These are phyloP conservation scores for Pseudopithomyces chartarum DNA, from an alignment of 2,329 filamentous ascomycete genomes.

Conservation along the genomic window DNA sequence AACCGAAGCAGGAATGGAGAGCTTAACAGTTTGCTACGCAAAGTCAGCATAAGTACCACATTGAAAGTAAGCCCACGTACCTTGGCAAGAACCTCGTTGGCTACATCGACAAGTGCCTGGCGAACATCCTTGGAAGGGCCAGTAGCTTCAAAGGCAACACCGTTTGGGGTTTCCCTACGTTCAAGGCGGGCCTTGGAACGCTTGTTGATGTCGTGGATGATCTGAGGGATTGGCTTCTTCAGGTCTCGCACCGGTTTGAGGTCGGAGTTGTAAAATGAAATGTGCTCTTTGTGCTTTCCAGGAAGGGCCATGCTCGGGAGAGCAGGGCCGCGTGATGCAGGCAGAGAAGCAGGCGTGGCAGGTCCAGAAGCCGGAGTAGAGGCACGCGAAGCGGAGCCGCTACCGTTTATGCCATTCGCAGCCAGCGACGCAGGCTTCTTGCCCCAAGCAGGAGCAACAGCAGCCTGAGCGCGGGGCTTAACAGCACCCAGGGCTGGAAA, in stretches of 20 bases:
- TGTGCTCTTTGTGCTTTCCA: constrained; percentile 78
- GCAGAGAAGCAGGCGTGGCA: constrained; percentile 50
- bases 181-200: constrained; percentile 86
- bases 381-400: constrained; percentile 63
- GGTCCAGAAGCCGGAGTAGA: constrained; percentile 67
- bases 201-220: constrained; percentile 89
- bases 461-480: constrained; percentile 65
- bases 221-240: constrained; percentile 82
- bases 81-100: constrained; percentile 85
- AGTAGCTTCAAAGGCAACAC: constrained; percentile 81
- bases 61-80: constrained; percentile 52
- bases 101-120: constrained; percentile 86
- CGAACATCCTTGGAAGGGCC: constrained; percentile 84
- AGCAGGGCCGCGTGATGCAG: constrained; percentile 39
- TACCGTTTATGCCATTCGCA: constrained; percentile 54
- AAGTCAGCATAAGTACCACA: constrained; percentile 13
- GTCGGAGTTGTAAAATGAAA: constrained; percentile 75
- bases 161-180: constrained; percentile 73
- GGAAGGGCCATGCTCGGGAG: constrained; percentile 74
- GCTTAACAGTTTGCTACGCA: constrained; percentile 66
- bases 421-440: constrained; percentile 62
- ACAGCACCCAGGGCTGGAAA: constrained; percentile 88
- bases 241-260: constrained; percentile 77
- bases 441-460: constrained; percentile 77
- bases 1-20: constrained; percentile 81